phyloP scores from a whole-genome alignment of 257 asterid genomes.

The Ilex aquifolium region DNA sequence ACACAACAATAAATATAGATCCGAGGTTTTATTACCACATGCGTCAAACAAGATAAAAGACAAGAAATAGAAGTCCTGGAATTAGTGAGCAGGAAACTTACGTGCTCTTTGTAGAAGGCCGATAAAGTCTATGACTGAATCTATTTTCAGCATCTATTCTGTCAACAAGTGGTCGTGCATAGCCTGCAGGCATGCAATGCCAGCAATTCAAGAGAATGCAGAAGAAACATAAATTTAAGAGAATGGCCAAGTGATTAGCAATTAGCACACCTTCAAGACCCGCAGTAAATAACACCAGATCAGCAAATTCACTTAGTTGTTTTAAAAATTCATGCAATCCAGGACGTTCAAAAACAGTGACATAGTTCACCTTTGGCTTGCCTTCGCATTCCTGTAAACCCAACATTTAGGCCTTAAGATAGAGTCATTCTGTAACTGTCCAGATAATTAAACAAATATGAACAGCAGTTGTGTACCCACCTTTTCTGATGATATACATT shows the following conservation, averaged over 20 bases:
- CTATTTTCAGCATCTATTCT: slow-evolving; percentile 67
- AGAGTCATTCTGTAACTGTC: too few relatives aligned
- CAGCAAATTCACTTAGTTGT: slow-evolving; percentile 82
- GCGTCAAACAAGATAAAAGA: too few relatives aligned
- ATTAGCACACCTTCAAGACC: slow-evolving; percentile 80
- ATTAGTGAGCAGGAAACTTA: slow-evolving; percentile 34
- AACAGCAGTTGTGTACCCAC: background rate
- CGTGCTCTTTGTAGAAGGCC: slow-evolving; percentile 93
- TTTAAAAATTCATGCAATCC: slow-evolving; percentile 70
- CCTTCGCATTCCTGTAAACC: slow-evolving; percentile 60
- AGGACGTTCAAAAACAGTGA: slow-evolving; percentile 94
- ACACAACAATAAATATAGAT: too few relatives aligned
- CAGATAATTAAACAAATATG: background rate
- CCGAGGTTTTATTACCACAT: too few relatives aligned
- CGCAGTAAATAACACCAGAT: slow-evolving; percentile 86
- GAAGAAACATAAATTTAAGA: slow-evolving; percentile 1
- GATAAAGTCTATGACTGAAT: slow-evolving; percentile 65
- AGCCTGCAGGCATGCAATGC: slow-evolving; percentile 45
- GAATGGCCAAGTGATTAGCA: background rate
- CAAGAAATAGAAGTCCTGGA: too few relatives aligned
- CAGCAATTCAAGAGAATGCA: background rate
- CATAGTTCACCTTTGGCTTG: slow-evolving; percentile 84
- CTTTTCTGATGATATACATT: background rate
- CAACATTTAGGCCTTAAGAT: background rate
- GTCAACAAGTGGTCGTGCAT: slow-evolving; percentile 95